These are phyloP conservation scores for Pontederia paniculata DNA, from an alignment of 176 grass and related monocot species.

Conservation along the genomic window DNA sequence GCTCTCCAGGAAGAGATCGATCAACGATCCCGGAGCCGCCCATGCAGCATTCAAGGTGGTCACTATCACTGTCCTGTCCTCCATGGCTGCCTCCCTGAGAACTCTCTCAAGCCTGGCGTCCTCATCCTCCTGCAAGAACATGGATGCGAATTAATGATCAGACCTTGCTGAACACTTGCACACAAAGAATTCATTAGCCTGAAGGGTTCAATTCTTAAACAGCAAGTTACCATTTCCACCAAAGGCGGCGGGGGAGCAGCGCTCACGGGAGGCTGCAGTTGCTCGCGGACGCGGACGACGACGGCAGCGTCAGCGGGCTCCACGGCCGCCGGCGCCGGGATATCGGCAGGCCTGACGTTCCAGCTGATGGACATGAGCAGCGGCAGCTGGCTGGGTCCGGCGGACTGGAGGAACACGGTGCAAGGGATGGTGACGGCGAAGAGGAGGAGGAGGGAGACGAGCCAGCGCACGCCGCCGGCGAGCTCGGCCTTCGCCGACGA, in stretches of 20 bases:
- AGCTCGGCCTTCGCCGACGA: no score
- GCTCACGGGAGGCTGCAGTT: no score
- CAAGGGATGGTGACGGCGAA: neutral
- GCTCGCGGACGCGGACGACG: no score
- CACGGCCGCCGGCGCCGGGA: neutral
- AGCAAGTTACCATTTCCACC: no score
- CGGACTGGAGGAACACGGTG: neutral
- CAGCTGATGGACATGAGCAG: neutral
- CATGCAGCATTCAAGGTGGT: constrained; percentile 59
- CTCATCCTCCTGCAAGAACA: neutral
- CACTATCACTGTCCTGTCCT: constrained; percentile 55
- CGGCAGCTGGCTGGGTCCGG: neutral
- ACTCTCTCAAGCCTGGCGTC: neutral
- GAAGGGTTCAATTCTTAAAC: no score
- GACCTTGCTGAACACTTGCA: no score
- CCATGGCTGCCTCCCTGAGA: constrained; percentile 30
- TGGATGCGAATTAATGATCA: neutral
- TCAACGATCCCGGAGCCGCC: constrained; percentile 31
- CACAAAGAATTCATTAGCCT: no score
- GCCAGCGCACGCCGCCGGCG: neutral
- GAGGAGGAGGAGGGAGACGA: neutral
- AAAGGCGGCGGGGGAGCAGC: no score
- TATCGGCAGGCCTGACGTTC: neutral
- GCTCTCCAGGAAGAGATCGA: constrained; percentile 50
- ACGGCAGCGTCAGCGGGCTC: no score